These are phyloP conservation scores for Fusarium lateritium DNA, from an alignment of 2,329 filamentous ascomycete genomes.

Conservation along the genomic window DNA sequence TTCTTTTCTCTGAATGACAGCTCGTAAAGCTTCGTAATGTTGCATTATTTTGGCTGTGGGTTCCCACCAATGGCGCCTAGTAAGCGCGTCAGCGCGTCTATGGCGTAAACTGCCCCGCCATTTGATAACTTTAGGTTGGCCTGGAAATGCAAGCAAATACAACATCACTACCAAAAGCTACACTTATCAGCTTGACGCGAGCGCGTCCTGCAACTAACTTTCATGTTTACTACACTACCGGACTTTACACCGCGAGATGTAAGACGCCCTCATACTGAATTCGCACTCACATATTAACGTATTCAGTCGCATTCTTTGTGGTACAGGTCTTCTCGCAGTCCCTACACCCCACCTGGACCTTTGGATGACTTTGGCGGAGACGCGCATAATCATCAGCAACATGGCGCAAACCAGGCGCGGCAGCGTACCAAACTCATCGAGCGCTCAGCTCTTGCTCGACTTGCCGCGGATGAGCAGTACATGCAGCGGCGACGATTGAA, in stretches of 20 bases:
- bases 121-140: slow-evolving; percentile 22
- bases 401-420: slow-evolving; percentile 54
- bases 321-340: slow-evolving; percentile 76
- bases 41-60: slow-evolving; percentile 22
- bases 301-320: slow-evolving; percentile 79
- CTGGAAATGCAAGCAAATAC: slow-evolving; percentile 31
- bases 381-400: slow-evolving; percentile 45
- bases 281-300: slow-evolving; percentile 20
- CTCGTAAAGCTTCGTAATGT: slow-evolving; percentile 14
- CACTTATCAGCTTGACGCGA: slow-evolving; percentile 35
- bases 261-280: slow-evolving; percentile 50
- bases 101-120: slow-evolving; percentile 42
- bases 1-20: slow-evolving; percentile 1
- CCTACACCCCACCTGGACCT: slow-evolving; percentile 55
- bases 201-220: slow-evolving; percentile 38
- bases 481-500: slow-evolving; percentile 84
- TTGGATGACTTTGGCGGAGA: slow-evolving; percentile 52
- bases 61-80: slow-evolving; percentile 41
- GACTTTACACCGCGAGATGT: slow-evolving; percentile 80
- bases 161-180: slow-evolving; percentile 32
- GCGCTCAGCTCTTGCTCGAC: slow-evolving; percentile 75
- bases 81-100: slow-evolving; percentile 44
- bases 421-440: slow-evolving; percentile 64
- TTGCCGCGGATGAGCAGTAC: slow-evolving; percentile 82
- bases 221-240: slow-evolving; percentile 75